Conservation (phyloP, 306 rosid genomes). For the Sesbania bispinosa region DNA sequence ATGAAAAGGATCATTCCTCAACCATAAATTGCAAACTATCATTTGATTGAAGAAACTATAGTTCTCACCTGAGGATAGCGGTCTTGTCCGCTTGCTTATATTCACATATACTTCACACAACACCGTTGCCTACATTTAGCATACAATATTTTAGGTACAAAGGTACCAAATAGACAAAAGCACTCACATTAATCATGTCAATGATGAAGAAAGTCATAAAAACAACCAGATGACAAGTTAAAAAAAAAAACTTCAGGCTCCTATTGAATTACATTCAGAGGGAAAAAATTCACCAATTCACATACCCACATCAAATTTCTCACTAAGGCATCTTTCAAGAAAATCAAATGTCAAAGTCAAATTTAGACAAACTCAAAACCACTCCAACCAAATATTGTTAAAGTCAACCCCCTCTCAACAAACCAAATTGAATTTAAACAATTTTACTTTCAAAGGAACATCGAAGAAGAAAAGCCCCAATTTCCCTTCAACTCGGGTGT, state of each 20-base stretch:
- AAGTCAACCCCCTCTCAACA: background rate
- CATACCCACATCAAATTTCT: too few relatives aligned
- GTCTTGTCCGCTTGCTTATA: conserved; percentile 44
- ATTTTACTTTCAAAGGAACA: conserved; percentile 47
- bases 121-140: conserved; percentile 55
- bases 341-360: too few relatives aligned
- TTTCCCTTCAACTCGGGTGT: conserved; percentile 56
- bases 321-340: too few relatives aligned
- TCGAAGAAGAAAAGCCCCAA: conserved; percentile 59
- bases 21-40: background rate
- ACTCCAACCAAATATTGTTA: too few relatives aligned
- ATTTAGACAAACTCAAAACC: too few relatives aligned
- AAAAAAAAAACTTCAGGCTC: too few relatives aligned
- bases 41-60: background rate
- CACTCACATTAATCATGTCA: background rate
- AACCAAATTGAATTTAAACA: background rate
- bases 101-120: conserved; percentile 71
- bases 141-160: conserved; percentile 5
- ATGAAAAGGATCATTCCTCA: background rate
- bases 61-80: conserved; percentile 78
- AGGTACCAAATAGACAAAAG: background rate
- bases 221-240: background rate
- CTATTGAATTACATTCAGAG: too few relatives aligned
- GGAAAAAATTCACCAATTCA: too few relatives aligned
- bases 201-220: background rate